Percentiles rank a stretch among this genome's conserved stretches.
Evolutionary conservation across 202 grass and related monocot species (phyloP).

Genomic region (Zoysia matrella): DNA sequence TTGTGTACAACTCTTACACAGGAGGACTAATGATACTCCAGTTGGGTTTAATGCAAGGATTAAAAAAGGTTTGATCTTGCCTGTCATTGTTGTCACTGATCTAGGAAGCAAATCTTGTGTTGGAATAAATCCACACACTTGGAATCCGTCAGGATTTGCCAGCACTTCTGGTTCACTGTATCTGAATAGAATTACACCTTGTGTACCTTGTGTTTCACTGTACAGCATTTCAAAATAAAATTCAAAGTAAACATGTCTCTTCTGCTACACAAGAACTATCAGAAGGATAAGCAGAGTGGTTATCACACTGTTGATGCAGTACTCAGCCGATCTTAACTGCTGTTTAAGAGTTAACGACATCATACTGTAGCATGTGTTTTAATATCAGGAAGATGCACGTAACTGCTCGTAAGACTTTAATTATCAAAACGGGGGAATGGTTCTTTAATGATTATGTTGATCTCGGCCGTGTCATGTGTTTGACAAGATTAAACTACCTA

Average conservation of each 20-base stretch:
- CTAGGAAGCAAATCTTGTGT: slow-evolving; percentile 64
- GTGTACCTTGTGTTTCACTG: slow-evolving; percentile 24
- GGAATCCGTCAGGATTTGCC: slow-evolving; percentile 55
- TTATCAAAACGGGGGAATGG: slow-evolving; percentile 33
- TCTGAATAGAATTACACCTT: slow-evolving; percentile 28
- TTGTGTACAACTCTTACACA: slow-evolving; percentile 38
- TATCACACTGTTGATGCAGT: slow-evolving; percentile 30
- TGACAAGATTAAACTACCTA: slow-evolving; percentile 56
- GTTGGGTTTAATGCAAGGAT: slow-evolving; percentile 38
- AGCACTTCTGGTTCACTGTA: slow-evolving; percentile 51
- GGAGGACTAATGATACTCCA: slow-evolving; percentile 8
- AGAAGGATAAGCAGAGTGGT: slow-evolving; percentile 34
- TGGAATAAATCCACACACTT: slow-evolving; percentile 55
- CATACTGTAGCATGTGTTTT: slow-evolving; percentile 18
- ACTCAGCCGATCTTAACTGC: not conserved
- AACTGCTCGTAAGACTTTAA: slow-evolving; percentile 10
- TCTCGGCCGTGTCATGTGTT: slow-evolving; percentile 32
- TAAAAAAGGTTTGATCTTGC: slow-evolving; percentile 35
- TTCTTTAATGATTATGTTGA: slow-evolving; percentile 45
- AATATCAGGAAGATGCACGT: slow-evolving; percentile 34
- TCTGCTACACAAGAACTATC: slow-evolving; percentile 7
- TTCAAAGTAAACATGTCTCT: slow-evolving; percentile 27
- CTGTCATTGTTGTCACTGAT: slow-evolving; percentile 53
- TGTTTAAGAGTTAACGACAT: slow-evolving; percentile 32
- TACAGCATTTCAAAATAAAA: slow-evolving; percentile 34